Conservation (phyloP, 768 basidiomycete species). For the Panaeolus papilionaceus region DNA sequence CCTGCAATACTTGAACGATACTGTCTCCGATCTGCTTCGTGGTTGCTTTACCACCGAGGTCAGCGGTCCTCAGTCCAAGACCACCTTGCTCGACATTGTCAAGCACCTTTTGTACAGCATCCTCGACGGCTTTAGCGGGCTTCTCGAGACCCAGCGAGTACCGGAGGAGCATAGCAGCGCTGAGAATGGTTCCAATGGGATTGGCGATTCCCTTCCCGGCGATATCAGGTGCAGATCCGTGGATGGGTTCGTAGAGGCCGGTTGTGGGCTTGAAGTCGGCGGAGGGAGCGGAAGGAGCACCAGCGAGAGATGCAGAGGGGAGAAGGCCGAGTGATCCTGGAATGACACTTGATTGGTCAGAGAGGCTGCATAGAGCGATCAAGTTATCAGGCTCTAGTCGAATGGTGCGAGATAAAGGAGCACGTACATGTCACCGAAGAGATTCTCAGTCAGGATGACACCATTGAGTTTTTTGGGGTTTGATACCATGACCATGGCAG, state of each 20-base stretch:
- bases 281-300: conserved; percentile 73
- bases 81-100: conserved; percentile 77
- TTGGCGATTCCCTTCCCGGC: conserved; percentile 95
- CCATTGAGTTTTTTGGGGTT: conserved; percentile 94
- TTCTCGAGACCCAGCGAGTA: conserved; percentile 92
- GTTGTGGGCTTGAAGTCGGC: conserved; percentile 76
- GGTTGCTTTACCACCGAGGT: conserved; percentile 79
- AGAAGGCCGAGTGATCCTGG: conserved; percentile 96
- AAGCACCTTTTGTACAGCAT: conserved; percentile 88
- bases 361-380: conserved; percentile 63
- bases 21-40: conserved; percentile 87
- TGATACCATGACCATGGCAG: conserved; percentile 93
- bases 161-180: conserved; percentile 89
- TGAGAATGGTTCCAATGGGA: conserved; percentile 94
- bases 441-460: conserved; percentile 92
- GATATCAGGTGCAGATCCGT: conserved; percentile 94
- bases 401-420: conserved; percentile 7
- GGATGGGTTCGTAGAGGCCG: conserved; percentile 97
- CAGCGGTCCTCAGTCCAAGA: conserved; percentile 79
- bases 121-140: conserved; percentile 86
- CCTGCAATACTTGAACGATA: conserved; percentile 75
- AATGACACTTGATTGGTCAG: conserved; percentile 96
- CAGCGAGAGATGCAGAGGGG: conserved; percentile 95
- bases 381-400: conserved; percentile 17
- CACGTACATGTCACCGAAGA: conserved; percentile 96